Conservation (phyloP, 2,329 filamentous ascomycete species). For the Colletotrichum sp. region DNA sequence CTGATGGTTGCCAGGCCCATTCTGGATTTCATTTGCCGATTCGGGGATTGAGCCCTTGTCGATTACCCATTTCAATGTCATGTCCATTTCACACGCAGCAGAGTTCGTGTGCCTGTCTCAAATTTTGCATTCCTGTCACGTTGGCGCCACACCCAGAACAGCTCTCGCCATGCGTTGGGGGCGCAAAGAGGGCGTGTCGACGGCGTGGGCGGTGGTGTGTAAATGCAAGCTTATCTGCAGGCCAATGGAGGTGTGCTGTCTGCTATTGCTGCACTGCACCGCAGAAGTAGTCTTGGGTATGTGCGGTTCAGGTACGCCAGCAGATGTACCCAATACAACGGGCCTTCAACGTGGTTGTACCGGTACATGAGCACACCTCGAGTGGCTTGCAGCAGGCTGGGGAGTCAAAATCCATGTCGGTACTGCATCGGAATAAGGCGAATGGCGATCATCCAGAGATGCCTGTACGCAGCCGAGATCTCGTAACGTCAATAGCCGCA, state of each 20-base stretch:
- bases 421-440: conserved; percentile 8
- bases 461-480: background rate
- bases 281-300: background rate
- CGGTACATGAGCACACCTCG: background rate
- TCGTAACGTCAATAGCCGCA: background rate
- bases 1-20: background rate
- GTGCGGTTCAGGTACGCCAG: background rate
- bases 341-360: background rate
- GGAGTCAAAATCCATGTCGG: background rate
- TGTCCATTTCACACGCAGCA: background rate
- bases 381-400: background rate
- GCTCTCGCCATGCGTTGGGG: background rate
- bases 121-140: background rate
- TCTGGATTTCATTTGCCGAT: background rate
- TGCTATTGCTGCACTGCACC: background rate
- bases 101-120: background rate
- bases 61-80: background rate
- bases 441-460: conserved; percentile 3
- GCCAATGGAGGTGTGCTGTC: background rate
- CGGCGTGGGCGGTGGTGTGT: background rate
- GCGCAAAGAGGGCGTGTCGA: background rate
- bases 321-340: background rate
- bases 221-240: background rate
- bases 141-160: background rate
- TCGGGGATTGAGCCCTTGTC: background rate